Evolutionary conservation across 305 asterid species (phyloP), one percentile per base, ranked within the genome.

Genomic region (Galium porrigens): DNA sequence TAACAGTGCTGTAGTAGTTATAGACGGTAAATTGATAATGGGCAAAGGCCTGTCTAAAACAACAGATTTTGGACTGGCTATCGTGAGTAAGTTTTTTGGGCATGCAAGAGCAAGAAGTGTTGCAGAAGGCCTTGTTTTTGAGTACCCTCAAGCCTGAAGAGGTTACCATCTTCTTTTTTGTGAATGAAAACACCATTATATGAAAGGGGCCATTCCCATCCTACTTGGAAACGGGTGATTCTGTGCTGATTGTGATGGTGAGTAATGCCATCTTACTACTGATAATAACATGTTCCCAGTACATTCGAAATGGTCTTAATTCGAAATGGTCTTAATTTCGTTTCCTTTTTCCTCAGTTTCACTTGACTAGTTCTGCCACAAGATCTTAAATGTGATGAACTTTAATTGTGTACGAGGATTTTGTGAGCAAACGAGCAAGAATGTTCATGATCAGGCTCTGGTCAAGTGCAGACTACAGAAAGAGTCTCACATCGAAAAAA

Each of bases 81-180:
- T 88, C 48, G 96, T 90, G 14, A 72, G 82, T 53, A 90, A 90
- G 85, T 81, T 90, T 68, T 90, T 88, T 58, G 94, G 97, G 72
- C 75, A 74, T 56, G 79, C 89, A 17, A 82, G 97, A 72, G 94
- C 95, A 4, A 85, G 94, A 82, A 90, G 97, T 58, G 96, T 90
- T 67, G 97, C 97, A 0, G 95, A 85, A 70, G 97, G 96, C 63
- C 86, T 90, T 30, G 97, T 88, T 41, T 78, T 80, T 25, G 80
- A 90, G 78, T 86, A 90, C 72, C 82, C 87, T 0, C 70, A 59
- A 63, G 65, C 71, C 76, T 69, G 68, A 67, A 54, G 58, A 49
- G 49, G 25, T 41, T 5, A 17, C 27, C 32, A 3, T 22, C 52
- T n/a, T 44, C 39, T 4, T 34, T 51, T n/a, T 2, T 4, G 34